These are phyloP conservation scores for Rhodotorula diobovata DNA, from an alignment of 768 basidiomycete species.

Conservation along the genomic window DNA sequence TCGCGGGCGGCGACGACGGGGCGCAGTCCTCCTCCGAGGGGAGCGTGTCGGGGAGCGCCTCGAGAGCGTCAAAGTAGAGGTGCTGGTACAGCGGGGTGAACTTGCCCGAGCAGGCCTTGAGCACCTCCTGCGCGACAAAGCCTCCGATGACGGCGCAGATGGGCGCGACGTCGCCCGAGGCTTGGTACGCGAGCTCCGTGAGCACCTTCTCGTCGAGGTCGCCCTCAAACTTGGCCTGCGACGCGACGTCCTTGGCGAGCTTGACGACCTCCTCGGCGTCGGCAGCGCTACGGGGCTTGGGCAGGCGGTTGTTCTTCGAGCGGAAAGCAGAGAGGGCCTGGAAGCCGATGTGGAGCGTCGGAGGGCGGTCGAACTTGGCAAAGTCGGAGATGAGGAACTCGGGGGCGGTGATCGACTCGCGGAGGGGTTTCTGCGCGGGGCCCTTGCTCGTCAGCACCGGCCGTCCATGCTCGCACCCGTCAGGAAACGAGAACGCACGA, in stretches of 20 bases:
- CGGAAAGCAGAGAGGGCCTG: slow-evolving; percentile 81
- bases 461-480: not conserved
- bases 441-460: not conserved
- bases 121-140: slow-evolving; percentile 94
- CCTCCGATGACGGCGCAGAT: slow-evolving; percentile 90
- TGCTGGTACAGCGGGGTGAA: slow-evolving; percentile 95
- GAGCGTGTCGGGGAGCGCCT: slow-evolving; percentile 68
- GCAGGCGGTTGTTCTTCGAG: slow-evolving; percentile 60
- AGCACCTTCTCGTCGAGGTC: slow-evolving; percentile 71
- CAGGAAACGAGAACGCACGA: slow-evolving; percentile 57
- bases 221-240: slow-evolving; percentile 54
- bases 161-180: slow-evolving; percentile 81
- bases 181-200: slow-evolving; percentile 82
- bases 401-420: slow-evolving; percentile 72
- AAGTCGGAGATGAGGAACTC: slow-evolving; percentile 94
- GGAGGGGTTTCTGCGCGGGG: slow-evolving; percentile 75
- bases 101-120: slow-evolving; percentile 95
- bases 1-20: slow-evolving; percentile 60
- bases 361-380: slow-evolving; percentile 89
- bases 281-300: slow-evolving; percentile 71
- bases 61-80: slow-evolving; percentile 95
- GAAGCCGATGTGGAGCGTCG: slow-evolving; percentile 87
- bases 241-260: slow-evolving; percentile 66
- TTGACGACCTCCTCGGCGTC: slow-evolving; percentile 71
- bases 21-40: slow-evolving; percentile 71